Base-by-base conservation (phyloP, 345 rosid genomes). In the Lepidium africanum region DNA sequence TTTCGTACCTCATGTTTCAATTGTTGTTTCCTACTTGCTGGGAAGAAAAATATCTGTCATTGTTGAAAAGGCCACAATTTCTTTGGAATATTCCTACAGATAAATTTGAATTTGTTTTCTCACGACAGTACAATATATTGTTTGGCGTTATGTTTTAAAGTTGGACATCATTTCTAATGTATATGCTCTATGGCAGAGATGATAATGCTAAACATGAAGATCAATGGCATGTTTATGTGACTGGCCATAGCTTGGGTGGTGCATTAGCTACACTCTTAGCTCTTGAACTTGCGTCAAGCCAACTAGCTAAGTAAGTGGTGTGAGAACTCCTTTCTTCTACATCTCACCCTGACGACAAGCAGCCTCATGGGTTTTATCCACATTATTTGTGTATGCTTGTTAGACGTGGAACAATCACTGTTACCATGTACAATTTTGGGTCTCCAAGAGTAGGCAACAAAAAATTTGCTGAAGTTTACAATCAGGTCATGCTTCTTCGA, bases 171-270 rank as follows among this genome's bases (percentile, higher is more conserved):
- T 27, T 60, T 73, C 62, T 73, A 15, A 33, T 52, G 23, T 16
- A 25, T 66, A 35, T 73, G 39, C 32, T 61, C 15, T 51, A 17
- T 68, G 75, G 51, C 83, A 92, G 97, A 70, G 87, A 90, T 8
- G 83, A 86, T 71, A 75, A 11, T 65, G 71, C 74, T 52, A 87
- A 79, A 63, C 76, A 61, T 50, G 74, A 46, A 65, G 52, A 63
- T 65, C 80, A 80, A 70, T 92, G 96, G 97, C 93, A 88, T 72
- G 87, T 90, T 62, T 92, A 86, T 83, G 96, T 84, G 67, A 92
- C 98, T 49, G 98, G 98, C 61, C 97, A 92, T 80, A 92, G 98
- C 81, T 83, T 92, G 77, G 98, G 98, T 72, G 98, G 97, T 68
- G 98, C 98, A 70, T 73, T 92, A 65, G 91, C 98, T 32, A 92